These are phyloP conservation scores for Oxyria digyna DNA, from an alignment of 148 eudicot species.

Conservation along the genomic window DNA sequence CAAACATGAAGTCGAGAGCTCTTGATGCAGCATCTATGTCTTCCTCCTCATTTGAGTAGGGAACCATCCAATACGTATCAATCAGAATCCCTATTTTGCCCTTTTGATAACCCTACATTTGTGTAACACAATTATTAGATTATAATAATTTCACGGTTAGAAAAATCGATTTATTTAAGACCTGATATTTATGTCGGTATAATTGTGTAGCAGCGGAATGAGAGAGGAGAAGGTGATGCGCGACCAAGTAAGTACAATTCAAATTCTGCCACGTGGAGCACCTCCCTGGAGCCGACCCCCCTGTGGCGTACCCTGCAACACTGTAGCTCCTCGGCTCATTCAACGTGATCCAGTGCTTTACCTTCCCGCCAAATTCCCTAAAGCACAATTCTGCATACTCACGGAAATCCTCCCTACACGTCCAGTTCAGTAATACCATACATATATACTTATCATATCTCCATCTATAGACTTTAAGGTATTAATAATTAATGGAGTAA, in stretches of 20 bases:
- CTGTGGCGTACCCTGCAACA: constrained; percentile 18
- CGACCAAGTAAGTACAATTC: constrained; percentile 27
- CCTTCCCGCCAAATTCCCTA: constrained; percentile 27
- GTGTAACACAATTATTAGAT: neutral
- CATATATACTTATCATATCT: too few species aligned
- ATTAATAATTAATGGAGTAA: too few species aligned
- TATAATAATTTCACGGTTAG: too few species aligned
- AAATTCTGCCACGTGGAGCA: constrained; percentile 23
- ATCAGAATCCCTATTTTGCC: constrained; percentile 23
- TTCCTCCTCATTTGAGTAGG: constrained; percentile 13
- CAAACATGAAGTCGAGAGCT: constrained; percentile 19
- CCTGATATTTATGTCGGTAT: constrained; percentile 27
- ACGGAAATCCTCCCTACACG: constrained; percentile 25
- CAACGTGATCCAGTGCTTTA: constrained; percentile 27
- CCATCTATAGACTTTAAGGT: too few species aligned
- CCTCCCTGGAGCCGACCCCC: constrained; percentile 19
- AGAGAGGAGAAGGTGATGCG: constrained; percentile 21
- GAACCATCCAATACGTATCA: constrained; percentile 18
- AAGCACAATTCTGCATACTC: constrained; percentile 30
- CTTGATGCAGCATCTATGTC: constrained; percentile 20
- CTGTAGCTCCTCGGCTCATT: constrained; percentile 21
- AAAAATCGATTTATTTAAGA: neutral
- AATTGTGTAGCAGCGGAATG: constrained; percentile 22
- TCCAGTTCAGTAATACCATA: too few species aligned
- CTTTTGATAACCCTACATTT: constrained; percentile 21